Evolutionary conservation across 1,284 basidiomycete species (phyloP), one percentile per base, ranked within the genome.

Genomic region (Thecaphora thlaspeos): DNA sequence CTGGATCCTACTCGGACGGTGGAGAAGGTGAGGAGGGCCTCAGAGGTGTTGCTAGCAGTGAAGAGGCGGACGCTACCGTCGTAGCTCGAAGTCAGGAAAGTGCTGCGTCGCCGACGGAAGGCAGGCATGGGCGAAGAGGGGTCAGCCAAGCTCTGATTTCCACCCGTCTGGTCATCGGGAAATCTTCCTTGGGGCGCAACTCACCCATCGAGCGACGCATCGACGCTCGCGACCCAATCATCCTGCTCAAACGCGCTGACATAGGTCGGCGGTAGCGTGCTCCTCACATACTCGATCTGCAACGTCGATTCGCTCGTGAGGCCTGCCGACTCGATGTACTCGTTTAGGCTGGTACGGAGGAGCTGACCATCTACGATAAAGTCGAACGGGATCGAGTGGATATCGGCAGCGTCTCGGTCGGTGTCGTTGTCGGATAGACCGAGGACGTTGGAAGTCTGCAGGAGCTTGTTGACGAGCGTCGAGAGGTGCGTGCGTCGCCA

Each of bases 401-500:
- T 57, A 7, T 23, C 17, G 17, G 51, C 55, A 2, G 46, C 24
- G 2, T 32, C 3, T 4, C 21, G 18, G 15, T 22, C 15, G 23
- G 5, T 14, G 18, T 52, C 38, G 24, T 46, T 18, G 19, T 46
- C 36, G 15, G 36, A 37, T 8, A 34, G 12, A 15, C 11, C 32
- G 32, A 14, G 32, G 11, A 15, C 11, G 24, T 44, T 36, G 28
- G 48, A 10, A n/a, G 52, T 42, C 0, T 83, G 72, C 17, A 98
- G 82, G 1, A 94, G 89, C 75, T 95, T 94, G 82, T 98, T 98
- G 66, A 99, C 87, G 43, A 97, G 86, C 63, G 96, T 92, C 0
- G 93, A 97, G n/a, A 98, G 87, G 75, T 97, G 94, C 77, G 89
- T 95, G 17, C 93, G 87, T 51, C 84, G 85, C 93, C 93, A 98